Conservation (phyloP, 1,139 yeast genomes). For the Magnusiomyces sp. region DNA sequence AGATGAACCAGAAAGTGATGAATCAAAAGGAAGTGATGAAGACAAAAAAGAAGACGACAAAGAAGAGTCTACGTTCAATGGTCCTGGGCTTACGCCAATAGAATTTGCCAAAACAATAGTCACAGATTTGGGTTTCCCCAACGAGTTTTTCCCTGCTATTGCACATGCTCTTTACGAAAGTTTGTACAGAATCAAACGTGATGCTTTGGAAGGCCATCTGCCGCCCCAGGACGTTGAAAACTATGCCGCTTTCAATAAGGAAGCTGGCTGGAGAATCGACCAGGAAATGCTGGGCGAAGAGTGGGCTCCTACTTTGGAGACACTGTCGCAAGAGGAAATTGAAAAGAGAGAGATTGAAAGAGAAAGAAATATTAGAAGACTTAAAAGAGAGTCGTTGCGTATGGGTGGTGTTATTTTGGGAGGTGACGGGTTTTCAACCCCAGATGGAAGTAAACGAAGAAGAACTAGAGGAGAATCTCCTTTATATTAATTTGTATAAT, state of each 20-base stretch:
- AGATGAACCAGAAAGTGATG: background rate
- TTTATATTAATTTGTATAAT: background rate
- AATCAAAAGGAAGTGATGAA: background rate
- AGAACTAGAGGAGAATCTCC: slow-evolving; percentile 3
- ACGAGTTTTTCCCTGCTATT: slow-evolving; percentile 87
- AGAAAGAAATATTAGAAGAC: slow-evolving; percentile 81
- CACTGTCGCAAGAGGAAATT: slow-evolving; percentile 82
- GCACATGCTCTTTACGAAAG: slow-evolving; percentile 82
- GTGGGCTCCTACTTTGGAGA: slow-evolving; percentile 88
- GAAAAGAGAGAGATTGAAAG: slow-evolving; percentile 93
- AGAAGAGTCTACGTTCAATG: slow-evolving; percentile 18
- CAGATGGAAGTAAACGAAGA: background rate
- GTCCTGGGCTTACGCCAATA: slow-evolving; percentile 64
- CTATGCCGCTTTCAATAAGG: slow-evolving; percentile 49
- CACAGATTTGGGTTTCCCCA: slow-evolving; percentile 70
- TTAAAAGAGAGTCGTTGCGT: slow-evolving; percentile 75
- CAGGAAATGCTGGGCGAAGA: slow-evolving; percentile 56
- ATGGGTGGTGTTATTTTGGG: slow-evolving; percentile 20
- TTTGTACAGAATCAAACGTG: slow-evolving; percentile 66
- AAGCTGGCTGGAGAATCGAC: slow-evolving; percentile 60
- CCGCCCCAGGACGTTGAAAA: slow-evolving; percentile 48
- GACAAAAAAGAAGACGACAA: background rate
- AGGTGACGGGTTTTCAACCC: background rate
- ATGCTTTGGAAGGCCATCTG: slow-evolving; percentile 70
- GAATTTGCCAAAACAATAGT: slow-evolving; percentile 75